These are phyloP conservation scores for Candida sanyiensis DNA, from an alignment of 805 yeast species.

Conservation along the genomic window DNA sequence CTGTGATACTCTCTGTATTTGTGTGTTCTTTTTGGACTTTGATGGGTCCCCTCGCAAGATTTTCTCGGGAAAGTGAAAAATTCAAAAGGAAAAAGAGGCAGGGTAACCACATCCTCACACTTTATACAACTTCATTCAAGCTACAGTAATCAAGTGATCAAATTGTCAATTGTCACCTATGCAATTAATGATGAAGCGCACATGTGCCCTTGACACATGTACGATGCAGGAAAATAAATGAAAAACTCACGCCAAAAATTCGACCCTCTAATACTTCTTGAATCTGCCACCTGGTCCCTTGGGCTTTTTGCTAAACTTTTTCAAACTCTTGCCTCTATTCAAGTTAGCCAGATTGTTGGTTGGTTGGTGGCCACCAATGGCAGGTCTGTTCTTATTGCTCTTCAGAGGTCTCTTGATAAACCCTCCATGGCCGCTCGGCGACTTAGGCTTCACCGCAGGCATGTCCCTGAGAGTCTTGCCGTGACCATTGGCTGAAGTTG, in stretches of 20 bases:
- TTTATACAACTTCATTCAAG: no score
- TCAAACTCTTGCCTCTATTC: conserved; percentile 10
- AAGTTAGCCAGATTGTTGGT: conserved; percentile 23
- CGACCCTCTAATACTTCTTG: conserved; percentile 16
- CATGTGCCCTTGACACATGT: no score
- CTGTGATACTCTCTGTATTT: no score
- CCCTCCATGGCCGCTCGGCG: conserved; percentile 10
- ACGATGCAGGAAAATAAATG: no score
- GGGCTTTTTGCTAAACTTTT: conserved; percentile 20
- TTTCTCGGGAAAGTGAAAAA: neutral
- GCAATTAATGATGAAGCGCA: no score
- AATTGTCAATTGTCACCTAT: neutral
- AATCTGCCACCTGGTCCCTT: conserved; percentile 17
- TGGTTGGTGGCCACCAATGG: conserved; percentile 18
- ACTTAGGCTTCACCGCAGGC: neutral
- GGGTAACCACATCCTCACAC: no score
- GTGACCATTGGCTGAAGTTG: neutral
- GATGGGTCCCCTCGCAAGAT: neutral
- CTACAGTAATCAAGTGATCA: no score
- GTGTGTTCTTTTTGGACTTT: neutral
- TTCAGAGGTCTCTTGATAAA: conserved; percentile 13
- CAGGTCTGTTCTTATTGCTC: no score
- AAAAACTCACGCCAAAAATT: no score
- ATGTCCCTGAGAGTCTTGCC: neutral
- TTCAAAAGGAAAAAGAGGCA: neutral